phyloP scores from a whole-genome alignment of 495 filamentous ascomycete genomes.

The Xanthoparmelia taractica region DNA sequence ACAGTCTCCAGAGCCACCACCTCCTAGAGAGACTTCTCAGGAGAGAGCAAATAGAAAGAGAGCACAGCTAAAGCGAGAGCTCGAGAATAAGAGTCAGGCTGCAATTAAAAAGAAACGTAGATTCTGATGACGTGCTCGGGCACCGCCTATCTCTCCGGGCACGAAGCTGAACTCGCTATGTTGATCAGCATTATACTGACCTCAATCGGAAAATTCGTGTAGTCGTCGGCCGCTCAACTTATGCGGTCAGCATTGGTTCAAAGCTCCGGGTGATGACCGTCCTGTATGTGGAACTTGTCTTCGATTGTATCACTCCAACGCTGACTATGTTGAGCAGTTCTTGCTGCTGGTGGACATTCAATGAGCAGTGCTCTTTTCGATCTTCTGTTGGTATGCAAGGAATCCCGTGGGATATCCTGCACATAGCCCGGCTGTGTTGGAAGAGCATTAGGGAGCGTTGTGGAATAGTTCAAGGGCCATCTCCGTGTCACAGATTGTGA shows the following conservation, averaged over 20 bases:
- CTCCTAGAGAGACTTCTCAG: constrained; percentile 26
- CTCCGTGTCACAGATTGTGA: not conserved
- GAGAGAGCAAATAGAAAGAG: constrained; percentile 58
- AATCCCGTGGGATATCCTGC: not conserved
- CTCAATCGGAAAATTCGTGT: not conserved
- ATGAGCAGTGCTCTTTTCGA: not conserved
- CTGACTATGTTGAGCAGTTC: not conserved
- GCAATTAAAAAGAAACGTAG: constrained; percentile 60
- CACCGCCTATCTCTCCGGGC: not conserved
- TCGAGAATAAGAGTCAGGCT: constrained; percentile 58
- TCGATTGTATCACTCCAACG: not conserved
- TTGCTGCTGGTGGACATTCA: not conserved
- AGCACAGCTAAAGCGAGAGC: constrained; percentile 53
- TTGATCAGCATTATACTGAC: not conserved
- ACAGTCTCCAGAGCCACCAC: not conserved
- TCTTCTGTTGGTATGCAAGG: not conserved
- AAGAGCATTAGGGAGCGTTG: no score
- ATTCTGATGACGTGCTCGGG: constrained; percentile 35
- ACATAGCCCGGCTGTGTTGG: not conserved
- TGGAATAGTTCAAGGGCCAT: not conserved
- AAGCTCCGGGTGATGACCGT: not conserved
- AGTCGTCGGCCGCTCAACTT: not conserved
- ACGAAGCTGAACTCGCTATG: not conserved
- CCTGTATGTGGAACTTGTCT: not conserved
- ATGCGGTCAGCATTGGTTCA: not conserved